Base-by-base conservation (phyloP, 306 rosid species). In the Sphenostylis stenocarpa region DNA sequence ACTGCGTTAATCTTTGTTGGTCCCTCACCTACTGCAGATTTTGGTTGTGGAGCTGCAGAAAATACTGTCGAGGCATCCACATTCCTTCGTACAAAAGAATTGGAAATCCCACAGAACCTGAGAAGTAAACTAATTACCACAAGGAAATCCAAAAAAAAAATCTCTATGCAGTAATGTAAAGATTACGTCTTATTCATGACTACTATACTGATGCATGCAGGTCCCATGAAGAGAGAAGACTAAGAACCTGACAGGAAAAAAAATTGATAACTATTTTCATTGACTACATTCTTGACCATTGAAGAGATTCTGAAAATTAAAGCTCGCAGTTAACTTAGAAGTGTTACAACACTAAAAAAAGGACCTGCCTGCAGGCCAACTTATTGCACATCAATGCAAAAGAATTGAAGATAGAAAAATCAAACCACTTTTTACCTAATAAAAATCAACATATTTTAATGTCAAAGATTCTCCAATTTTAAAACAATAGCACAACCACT, bases 21-120 rank as follows among this genome's bases (percentile, higher is more conserved):
- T 77, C 77, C 89, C 67, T 12, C 14, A 33, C 83, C 78, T 57
- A 66, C 83, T 21, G 51, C 63, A 71, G 87, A 53, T 73, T 84
- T 90, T 73, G 82, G 43, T 29, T 65, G 87, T 57, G 82, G 78
- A 70, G 84, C 70, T 53, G 84, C 82, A 81, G 73, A 51, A 76
- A 56, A 82, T n/a, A 55, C 70, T n/a, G 86, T 53, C 17, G 78
- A 1, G 68, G 85, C 85, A 20, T 89, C 96, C 70, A 81, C 80
- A 34, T 73, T 85, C 76, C 96, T 87, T 74, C 9, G 77, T 34
- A 96, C 95, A 71, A 81, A 88, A 80, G 96, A 76, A 82, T 87
- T 96, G 73, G 87, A 79, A 75, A 96, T 88, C 67, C 87, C 91
- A 85, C 96, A 87, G 83, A 96, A 96, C 86, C 99, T 96, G 86